These are phyloP conservation scores for Globisporangium nodosum DNA, from an alignment of 352 stramenopile genomes.

Conservation along the genomic window DNA sequence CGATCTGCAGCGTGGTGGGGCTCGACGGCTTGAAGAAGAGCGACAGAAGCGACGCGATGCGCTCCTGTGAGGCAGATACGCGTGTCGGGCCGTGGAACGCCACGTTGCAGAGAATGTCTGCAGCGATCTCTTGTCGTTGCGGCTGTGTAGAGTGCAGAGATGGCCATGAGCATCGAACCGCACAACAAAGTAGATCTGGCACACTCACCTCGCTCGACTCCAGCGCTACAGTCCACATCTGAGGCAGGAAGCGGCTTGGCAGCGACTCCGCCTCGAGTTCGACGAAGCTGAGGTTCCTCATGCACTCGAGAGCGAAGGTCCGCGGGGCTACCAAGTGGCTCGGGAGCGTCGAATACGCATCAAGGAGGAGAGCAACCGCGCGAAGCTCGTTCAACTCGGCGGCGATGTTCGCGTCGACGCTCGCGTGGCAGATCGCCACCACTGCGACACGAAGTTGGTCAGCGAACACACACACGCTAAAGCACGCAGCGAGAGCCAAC, in stretches of 20 bases:
- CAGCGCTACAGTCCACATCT: conserved; percentile 25
- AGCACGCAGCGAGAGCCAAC: neutral
- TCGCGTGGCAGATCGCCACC: conserved; percentile 48
- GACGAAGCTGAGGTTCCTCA: conserved; percentile 47
- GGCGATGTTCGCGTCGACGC: conserved; percentile 48
- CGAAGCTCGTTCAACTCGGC: conserved; percentile 34
- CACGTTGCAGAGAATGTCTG: conserved; percentile 41
- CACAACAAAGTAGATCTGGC: neutral
- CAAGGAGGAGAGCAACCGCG: conserved; percentile 22
- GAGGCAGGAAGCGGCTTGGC: conserved; percentile 14
- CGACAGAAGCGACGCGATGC: conserved; percentile 24
- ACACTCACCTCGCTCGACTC: conserved; percentile 11
- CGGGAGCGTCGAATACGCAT: conserved; percentile 21
- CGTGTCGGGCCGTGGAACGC: conserved; percentile 13
- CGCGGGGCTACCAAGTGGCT: conserved; percentile 11
- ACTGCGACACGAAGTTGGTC: conserved; percentile 16
- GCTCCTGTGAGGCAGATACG: conserved; percentile 19
- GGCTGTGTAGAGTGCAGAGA: neutral
- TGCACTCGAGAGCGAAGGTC: conserved; percentile 31
- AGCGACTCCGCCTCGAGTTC: conserved; percentile 10
- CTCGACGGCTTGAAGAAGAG: conserved; percentile 23
- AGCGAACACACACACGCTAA: neutral
- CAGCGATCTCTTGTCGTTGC: conserved; percentile 24
- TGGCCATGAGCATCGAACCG: neutral
- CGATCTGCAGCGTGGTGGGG: conserved; percentile 24